A percentile compares a stretch with the other conserved stretches of the same genome.
phyloP scores from a whole-genome alignment of 208 protist genomes.

The Herpetomonas tarakana region DNA sequence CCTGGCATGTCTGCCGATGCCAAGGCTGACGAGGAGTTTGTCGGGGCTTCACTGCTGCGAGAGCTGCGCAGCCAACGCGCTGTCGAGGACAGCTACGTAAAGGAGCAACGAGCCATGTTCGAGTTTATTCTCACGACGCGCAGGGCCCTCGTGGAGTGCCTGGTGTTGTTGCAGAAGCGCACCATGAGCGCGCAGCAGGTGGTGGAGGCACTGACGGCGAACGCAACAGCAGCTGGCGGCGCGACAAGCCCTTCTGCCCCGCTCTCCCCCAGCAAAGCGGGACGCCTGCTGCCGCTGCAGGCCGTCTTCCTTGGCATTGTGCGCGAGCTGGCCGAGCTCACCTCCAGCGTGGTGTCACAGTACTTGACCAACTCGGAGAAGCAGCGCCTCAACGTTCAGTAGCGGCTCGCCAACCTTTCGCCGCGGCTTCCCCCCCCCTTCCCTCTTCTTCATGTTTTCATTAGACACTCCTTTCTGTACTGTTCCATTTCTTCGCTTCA shows the following conservation, averaged over 20 bases:
- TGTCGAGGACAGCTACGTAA: constrained; percentile 52
- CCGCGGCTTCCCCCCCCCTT: not conserved
- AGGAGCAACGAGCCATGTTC: constrained; percentile 65
- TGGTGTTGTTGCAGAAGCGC: constrained; percentile 51
- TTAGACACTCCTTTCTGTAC: too few species aligned
- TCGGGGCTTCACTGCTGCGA: constrained; percentile 19
- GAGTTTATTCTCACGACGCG: constrained; percentile 85
- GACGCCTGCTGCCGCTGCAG: constrained; percentile 27
- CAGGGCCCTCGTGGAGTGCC: constrained; percentile 53
- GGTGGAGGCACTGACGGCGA: constrained; percentile 49
- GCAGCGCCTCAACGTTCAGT: constrained; percentile 50
- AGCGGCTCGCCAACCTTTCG: not conserved
- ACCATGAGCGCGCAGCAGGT: constrained; percentile 61
- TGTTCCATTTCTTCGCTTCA: too few species aligned
- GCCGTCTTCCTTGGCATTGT: constrained; percentile 48
- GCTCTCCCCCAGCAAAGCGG: constrained; percentile 7
- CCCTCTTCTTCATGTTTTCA: too few species aligned
- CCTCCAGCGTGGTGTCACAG: constrained; percentile 32
- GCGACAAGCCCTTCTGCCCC: not conserved
- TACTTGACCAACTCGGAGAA: constrained; percentile 64
- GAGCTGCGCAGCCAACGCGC: constrained; percentile 26
- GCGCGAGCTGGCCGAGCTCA: constrained; percentile 54
- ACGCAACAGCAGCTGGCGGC: constrained; percentile 3
- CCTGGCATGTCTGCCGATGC: not conserved
- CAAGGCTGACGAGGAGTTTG: constrained; percentile 14